These are phyloP conservation scores for Nyssa sinensis DNA, from an alignment of 148 eudicot species.

Conservation along the genomic window DNA sequence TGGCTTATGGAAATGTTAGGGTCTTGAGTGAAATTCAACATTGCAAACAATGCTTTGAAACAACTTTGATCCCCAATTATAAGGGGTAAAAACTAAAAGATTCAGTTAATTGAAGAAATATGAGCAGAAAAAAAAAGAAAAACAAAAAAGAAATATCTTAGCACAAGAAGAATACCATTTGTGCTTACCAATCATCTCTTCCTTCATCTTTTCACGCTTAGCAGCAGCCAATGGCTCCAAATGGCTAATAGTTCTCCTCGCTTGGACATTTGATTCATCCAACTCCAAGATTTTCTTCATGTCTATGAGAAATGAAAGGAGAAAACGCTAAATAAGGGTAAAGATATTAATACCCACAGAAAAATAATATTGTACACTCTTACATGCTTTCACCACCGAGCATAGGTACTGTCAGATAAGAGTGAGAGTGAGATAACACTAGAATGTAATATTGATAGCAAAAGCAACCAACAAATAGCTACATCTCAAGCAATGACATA, in stretches of 20 bases:
- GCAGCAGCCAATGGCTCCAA: conserved; percentile 88
- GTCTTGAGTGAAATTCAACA: no score
- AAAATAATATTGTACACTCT: no score
- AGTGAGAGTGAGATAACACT: no score
- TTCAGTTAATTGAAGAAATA: no score
- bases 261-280: conserved; percentile 77
- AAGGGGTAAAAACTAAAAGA: no score
- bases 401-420: no score
- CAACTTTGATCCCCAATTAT: no score
- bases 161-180: background rate
- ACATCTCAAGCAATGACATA: background rate
- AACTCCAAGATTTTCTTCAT: conserved; percentile 76
- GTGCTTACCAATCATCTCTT: conserved; percentile 86
- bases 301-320: conserved; percentile 37
- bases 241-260: conserved; percentile 65
- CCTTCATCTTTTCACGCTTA: conserved; percentile 92
- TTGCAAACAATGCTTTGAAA: no score
- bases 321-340: background rate
- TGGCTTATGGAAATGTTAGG: no score
- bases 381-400: no score
- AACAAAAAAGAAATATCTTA: background rate
- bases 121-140: background rate
- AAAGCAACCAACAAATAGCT: background rate
- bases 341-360: background rate
- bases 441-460: background rate